phyloP scores from a whole-genome alignment of 306 rosid genomes.

The Hippophae rhamnoides region DNA sequence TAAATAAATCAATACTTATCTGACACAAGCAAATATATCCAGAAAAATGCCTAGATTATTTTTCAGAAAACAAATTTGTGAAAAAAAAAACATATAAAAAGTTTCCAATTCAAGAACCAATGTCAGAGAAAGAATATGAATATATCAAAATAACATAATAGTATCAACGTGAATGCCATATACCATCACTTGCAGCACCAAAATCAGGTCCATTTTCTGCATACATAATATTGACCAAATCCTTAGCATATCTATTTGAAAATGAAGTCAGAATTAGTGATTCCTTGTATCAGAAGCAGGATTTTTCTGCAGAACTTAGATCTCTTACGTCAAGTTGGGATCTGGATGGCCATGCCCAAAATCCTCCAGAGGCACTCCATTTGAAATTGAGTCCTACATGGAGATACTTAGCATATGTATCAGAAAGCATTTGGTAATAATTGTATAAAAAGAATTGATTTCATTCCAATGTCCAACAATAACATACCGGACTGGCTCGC shows the following conservation, averaged over 20 bases:
- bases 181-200: constrained; percentile 99
- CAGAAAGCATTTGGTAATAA: constrained; percentile 16
- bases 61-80: too few relatives aligned
- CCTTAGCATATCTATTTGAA: constrained; percentile 80
- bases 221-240: constrained; percentile 68
- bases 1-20: too few relatives aligned
- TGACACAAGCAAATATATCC: too few relatives aligned
- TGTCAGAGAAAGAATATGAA: neutral
- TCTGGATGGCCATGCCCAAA: constrained; percentile 99
- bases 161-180: neutral
- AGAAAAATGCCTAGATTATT: too few relatives aligned
- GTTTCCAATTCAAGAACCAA: too few relatives aligned
- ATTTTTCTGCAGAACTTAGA: constrained; percentile 7
- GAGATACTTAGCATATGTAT: constrained; percentile 26
- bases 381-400: constrained; percentile 71
- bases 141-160: neutral
- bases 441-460: neutral
- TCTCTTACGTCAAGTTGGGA: constrained; percentile 91
- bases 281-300: constrained; percentile 6
- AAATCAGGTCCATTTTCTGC: constrained; percentile 83
- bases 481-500: constrained; percentile 67
- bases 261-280: constrained; percentile 17
- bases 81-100: too few relatives aligned
- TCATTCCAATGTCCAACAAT: constrained; percentile 2
- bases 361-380: constrained; percentile 92